A percentile compares a stretch with the other conserved stretches of the same genome.
These are phyloP conservation scores for Wolfiporia cocos DNA, from an alignment of 1,284 basidiomycete species.

Conservation along the genomic window DNA sequence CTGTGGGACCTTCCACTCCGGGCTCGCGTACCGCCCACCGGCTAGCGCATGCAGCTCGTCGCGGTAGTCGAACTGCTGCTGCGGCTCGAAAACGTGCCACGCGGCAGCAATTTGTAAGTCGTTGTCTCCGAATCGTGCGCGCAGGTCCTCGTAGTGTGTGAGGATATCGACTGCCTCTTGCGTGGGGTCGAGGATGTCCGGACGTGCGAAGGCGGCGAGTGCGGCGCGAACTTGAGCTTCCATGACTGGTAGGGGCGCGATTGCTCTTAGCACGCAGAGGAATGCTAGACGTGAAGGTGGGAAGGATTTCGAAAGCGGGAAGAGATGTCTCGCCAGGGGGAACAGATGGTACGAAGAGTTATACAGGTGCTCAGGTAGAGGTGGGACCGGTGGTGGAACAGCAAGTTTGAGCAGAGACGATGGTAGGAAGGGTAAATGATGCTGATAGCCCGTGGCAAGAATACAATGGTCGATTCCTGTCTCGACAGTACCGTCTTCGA, in stretches of 20 bases:
- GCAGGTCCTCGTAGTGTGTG: slow-evolving; percentile 40
- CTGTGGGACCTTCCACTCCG: slow-evolving; percentile 31
- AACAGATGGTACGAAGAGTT: slow-evolving; percentile 63
- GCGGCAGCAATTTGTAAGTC: slow-evolving; percentile 36
- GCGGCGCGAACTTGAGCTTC: slow-evolving; percentile 64
- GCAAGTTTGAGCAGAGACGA: slow-evolving; percentile 25
- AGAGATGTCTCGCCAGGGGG: slow-evolving; percentile 50
- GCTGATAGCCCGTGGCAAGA: slow-evolving; percentile 70
- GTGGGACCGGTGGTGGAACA: slow-evolving; percentile 35
- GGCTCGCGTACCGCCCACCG: slow-evolving; percentile 24
- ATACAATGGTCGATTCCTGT: slow-evolving; percentile 53
- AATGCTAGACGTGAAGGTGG: slow-evolving; percentile 55
- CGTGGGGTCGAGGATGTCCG: slow-evolving; percentile 39
- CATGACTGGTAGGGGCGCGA: slow-evolving; percentile 59
- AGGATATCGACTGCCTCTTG: slow-evolving; percentile 42
- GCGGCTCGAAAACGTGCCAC: slow-evolving; percentile 47
- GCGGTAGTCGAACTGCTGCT: slow-evolving; percentile 65
- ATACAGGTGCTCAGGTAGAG: slow-evolving; percentile 42
- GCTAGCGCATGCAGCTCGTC: slow-evolving; percentile 50
- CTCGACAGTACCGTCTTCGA: slow-evolving; percentile 54
- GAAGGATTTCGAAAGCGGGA: slow-evolving; percentile 41
- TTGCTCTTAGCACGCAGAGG: slow-evolving; percentile 48
- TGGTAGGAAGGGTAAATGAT: slow-evolving; percentile 55
- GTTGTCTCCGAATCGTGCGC: slow-evolving; percentile 11
- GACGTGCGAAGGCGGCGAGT: slow-evolving; percentile 45